Base-by-base conservation (phyloP, 2,329 filamentous ascomycete species). In the Trichophyton equinum region DNA sequence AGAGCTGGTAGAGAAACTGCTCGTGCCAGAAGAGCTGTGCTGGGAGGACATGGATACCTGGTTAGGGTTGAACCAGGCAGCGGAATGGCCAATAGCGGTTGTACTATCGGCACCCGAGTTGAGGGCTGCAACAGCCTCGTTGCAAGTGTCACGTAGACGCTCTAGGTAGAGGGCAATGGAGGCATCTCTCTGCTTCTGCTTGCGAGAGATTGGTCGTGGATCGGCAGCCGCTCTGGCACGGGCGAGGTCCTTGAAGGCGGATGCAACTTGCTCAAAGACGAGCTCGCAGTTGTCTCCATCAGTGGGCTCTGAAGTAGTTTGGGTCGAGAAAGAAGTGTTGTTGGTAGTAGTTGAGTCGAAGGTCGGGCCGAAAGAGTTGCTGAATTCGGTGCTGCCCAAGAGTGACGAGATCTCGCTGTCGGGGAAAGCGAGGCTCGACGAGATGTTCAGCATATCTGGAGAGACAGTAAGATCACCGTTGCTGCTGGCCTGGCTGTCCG, bases 131-230 rank as follows among this genome's bases (percentile, higher is more conserved):
- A 63, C 62, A 6, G 63, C 62, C n/a, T 64, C 61, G 27, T 65
- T 58, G 44, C 63, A 67, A 11, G 67, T 65, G 61, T 73, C 69
- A 55, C 70, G 69, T 30, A 75, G 63, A 13, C 73, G 68, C 59
- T 76, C 71, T n/a, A 76, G 61, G 47, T 76, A 73, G 33, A 76
- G 57, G 4, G 73, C 73, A 62, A 76, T 76, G 1, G 73, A 70
- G 7, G 74, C 73, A 57, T 76, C 74, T 15, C 71, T 68, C 58
- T 73, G 72, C 68, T 76, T 76, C 64, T 74, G 70, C 63, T 76
- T 75, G 42, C 66, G 66, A 5, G 74, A 73, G 40, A 69, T 63
- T 49, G 66, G 65, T 9, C 73, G 67, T 4, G 69, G 63, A 60
- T 75, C 73, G 5, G 68, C 65, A 7, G 72, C 71, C n/a, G 74